Conservation (phyloP, 257 asterid genomes). For the Plantago ovata region DNA sequence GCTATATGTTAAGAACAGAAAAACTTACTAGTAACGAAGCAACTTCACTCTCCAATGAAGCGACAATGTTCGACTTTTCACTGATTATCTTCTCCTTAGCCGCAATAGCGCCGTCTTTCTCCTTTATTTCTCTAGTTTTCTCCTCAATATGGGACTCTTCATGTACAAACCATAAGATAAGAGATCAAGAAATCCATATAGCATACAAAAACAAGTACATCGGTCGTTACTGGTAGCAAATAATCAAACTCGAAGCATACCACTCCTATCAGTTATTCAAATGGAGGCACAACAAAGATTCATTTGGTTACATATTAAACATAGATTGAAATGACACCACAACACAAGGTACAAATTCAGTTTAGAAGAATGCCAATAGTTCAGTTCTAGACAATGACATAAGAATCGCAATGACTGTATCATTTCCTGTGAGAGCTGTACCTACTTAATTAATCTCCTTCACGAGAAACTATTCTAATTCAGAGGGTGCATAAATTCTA, state of each 20-base stretch:
- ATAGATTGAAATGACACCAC: neutral
- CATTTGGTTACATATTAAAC: neutral
- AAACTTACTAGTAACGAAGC: slow-evolving; percentile 67
- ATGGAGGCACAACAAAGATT: too few relatives aligned
- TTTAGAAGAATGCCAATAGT: neutral
- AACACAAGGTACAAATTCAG: neutral
- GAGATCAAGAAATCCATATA: slow-evolving; percentile 3
- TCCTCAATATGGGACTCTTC: slow-evolving; percentile 64
- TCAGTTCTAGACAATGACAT: neutral
- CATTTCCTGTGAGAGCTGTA: too few relatives aligned
- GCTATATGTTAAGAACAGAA: neutral
- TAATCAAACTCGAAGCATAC: too few relatives aligned
- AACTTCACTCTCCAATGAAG: slow-evolving; percentile 63
- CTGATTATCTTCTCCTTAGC: slow-evolving; percentile 61
- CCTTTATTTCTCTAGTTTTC: slow-evolving; percentile 56
- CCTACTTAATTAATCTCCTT: too few relatives aligned
- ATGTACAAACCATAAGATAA: slow-evolving; percentile 18
- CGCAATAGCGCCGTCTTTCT: slow-evolving; percentile 57
- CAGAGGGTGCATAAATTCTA: too few relatives aligned
- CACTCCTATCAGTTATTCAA: too few relatives aligned
- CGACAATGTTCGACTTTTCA: slow-evolving; percentile 53
- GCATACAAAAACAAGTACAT: too few relatives aligned
- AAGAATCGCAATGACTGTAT: too few relatives aligned
- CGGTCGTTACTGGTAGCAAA: too few relatives aligned
- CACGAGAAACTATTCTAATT: too few relatives aligned